Evolutionary conservation across 23 red algal genomes (phyloP), one percentile per base, ranked within the genome.

Genomic region (Gracilaria gracilis): DNA sequence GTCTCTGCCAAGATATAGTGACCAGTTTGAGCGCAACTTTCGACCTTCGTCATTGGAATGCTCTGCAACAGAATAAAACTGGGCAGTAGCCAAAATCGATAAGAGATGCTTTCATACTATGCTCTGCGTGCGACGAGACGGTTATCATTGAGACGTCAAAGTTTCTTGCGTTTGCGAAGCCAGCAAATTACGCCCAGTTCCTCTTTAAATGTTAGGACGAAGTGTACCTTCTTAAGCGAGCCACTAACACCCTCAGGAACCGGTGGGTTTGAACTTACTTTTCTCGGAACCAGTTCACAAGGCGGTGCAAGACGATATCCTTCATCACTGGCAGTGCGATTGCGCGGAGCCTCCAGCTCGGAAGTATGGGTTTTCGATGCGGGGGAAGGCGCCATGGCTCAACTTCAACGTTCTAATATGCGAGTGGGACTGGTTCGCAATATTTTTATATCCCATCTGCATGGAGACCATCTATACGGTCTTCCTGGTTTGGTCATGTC

Each of bases 401-500:
- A 91, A 64, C 73, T 98, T 50, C 74, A 92, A 49, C 77, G 96
- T 67, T 92, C 77, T 17, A 75, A 53, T 59, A 87, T 88, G 87
- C 87, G 73, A 54, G 71, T 91, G 33, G 79, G 81, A 42, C 57
- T 78, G 37, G 80, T 98, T 13, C 64, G 76, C 15, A 86, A 87
- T n/a, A 99, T 99, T 29, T 99, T 96, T 48, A 80, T 99, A 29
- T 96, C 97, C 9, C 97, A 99, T 83, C 57, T 99, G 38, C 97
- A 99, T 71, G 94, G 94, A 17, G 97, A 99, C 67, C 97, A 99
- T 77, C 84, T 95, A 38, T 95, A 86, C 54, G 97, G 97, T 5
- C 75, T 99, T 36, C 90, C 97, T 31, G 91, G 83, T 7, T 47
- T 99, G 23, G 75, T 99, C 36, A 69, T 93, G 80, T 81, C 75